Conservation (phyloP, 2,329 filamentous ascomycete species). For the Berkeleyomyces basicola region DNA sequence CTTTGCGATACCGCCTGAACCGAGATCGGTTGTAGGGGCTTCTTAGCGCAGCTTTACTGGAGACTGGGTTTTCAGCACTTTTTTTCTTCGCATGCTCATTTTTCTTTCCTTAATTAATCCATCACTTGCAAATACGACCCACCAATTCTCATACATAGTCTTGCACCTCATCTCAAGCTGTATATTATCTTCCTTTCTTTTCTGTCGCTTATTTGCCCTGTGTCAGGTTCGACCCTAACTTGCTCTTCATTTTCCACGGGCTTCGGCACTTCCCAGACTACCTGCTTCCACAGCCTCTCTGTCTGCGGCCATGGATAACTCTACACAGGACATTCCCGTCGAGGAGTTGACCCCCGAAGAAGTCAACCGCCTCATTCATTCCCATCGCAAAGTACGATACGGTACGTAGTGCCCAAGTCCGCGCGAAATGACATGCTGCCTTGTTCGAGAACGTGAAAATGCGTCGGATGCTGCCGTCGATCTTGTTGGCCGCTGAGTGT, state of each 20-base stretch:
- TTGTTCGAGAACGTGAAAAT: background rate
- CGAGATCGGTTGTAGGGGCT: background rate
- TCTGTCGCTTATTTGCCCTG: background rate
- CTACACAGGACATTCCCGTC: slow-evolving; percentile 26
- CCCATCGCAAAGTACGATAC: slow-evolving; percentile 51
- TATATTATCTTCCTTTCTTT: background rate
- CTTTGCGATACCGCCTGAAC: background rate
- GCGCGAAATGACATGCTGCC: background rate
- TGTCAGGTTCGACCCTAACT: background rate
- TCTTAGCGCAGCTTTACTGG: background rate
- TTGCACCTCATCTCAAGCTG: background rate
- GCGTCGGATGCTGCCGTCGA: background rate
- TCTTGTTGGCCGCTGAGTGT: background rate
- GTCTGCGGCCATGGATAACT: slow-evolving; percentile 11
- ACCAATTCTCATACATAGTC: slow-evolving; percentile 1
- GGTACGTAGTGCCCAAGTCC: slow-evolving; percentile 28
- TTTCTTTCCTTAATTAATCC: slow-evolving; percentile 1
- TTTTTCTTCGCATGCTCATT: background rate
- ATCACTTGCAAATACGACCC: slow-evolving; percentile 1
- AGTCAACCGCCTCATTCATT: slow-evolving; percentile 51
- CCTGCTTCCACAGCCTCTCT: background rate
- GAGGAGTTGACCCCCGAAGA: slow-evolving; percentile 47
- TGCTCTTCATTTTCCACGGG: background rate
- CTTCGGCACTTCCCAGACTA: background rate
- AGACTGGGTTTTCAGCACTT: background rate